These are phyloP conservation scores for Basidiobolus meristosporus DNA, from an alignment of 371 early-diverging fungal species.

Conservation along the genomic window DNA sequence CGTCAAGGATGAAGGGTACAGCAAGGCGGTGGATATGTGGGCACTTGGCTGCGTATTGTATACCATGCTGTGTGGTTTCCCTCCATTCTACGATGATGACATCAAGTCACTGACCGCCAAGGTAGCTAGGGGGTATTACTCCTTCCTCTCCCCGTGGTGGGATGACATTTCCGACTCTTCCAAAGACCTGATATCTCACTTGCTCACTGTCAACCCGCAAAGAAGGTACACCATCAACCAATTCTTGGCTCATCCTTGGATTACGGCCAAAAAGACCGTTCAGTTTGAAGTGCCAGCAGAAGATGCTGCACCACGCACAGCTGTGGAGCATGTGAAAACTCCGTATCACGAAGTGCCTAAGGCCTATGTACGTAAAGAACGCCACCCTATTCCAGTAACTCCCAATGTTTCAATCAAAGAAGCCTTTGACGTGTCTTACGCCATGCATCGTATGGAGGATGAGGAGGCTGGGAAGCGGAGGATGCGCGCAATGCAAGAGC, in stretches of 20 bases:
- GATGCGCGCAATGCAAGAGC: slow-evolving; percentile 8
- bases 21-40: slow-evolving; percentile 84
- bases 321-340: not conserved
- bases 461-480: slow-evolving; percentile 8
- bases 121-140: slow-evolving; percentile 53
- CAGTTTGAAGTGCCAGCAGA: slow-evolving; percentile 7
- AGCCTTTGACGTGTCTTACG: slow-evolving; percentile 33
- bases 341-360: not conserved
- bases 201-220: slow-evolving; percentile 67
- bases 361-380: not conserved
- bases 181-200: slow-evolving; percentile 60
- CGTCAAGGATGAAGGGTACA: slow-evolving; percentile 58
- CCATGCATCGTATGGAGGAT: slow-evolving; percentile 37
- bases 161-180: slow-evolving; percentile 52
- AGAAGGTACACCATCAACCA: slow-evolving; percentile 66
- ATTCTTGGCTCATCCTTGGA: slow-evolving; percentile 76
- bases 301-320: slow-evolving; percentile 3
- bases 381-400: not conserved
- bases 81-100: slow-evolving; percentile 77
- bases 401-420: slow-evolving; percentile 27
- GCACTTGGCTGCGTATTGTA: slow-evolving; percentile 84
- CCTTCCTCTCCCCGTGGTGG: slow-evolving; percentile 77
- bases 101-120: slow-evolving; percentile 50
- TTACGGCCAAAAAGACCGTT: slow-evolving; percentile 12
- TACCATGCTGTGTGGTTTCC: slow-evolving; percentile 74